Evolutionary conservation across 1,284 basidiomycete species (phyloP).

Genomic region (Boletus sp.): DNA sequence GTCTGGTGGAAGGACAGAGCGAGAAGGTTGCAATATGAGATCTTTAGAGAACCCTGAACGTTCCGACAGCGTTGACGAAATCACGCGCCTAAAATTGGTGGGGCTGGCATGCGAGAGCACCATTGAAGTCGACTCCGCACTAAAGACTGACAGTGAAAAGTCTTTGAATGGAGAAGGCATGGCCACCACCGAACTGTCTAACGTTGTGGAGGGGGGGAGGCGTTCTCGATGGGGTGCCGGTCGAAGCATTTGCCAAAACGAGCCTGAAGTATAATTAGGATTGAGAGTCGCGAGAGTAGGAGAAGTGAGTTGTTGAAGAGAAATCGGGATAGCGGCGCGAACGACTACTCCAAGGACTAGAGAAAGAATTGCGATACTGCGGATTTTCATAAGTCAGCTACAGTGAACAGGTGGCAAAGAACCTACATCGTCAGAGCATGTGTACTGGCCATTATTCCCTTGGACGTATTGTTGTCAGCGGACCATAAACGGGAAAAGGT

Average conservation of each 20-base stretch:
- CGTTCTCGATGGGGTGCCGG: slow-evolving; percentile 37
- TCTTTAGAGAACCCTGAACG: slow-evolving; percentile 36
- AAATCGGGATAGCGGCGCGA: slow-evolving; percentile 47
- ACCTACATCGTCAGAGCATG: slow-evolving; percentile 63
- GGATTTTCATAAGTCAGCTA: slow-evolving; percentile 15
- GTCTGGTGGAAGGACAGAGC: slow-evolving; percentile 27
- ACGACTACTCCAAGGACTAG: slow-evolving; percentile 63
- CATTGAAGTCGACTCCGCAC: slow-evolving; percentile 29
- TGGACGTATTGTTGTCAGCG: slow-evolving; percentile 34
- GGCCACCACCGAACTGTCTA: slow-evolving; percentile 28
- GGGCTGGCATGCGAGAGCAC: slow-evolving; percentile 19
- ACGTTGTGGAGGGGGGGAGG: slow-evolving; percentile 31
- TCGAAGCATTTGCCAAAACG: slow-evolving; percentile 32
- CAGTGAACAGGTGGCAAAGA: slow-evolving; percentile 9
- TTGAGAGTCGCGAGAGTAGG: slow-evolving; percentile 13
- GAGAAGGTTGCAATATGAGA: slow-evolving; percentile 37
- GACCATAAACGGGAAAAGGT: slow-evolving; percentile 46
- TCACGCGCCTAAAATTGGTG: slow-evolving; percentile 21
- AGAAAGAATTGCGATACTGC: slow-evolving; percentile 61
- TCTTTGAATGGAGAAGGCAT: slow-evolving; percentile 50
- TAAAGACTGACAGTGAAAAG: slow-evolving; percentile 51
- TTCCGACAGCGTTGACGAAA: slow-evolving; percentile 32
- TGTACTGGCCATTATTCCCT: slow-evolving; percentile 40
- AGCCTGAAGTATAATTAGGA: slow-evolving; percentile 23
- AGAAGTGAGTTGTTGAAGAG: slow-evolving; percentile 29